Percentiles rank a stretch among this genome's conserved stretches.
Evolutionary conservation across 192 early-diverging fungal genomes (phyloP).

Genomic region (Phycomyces blakesleeanus): DNA sequence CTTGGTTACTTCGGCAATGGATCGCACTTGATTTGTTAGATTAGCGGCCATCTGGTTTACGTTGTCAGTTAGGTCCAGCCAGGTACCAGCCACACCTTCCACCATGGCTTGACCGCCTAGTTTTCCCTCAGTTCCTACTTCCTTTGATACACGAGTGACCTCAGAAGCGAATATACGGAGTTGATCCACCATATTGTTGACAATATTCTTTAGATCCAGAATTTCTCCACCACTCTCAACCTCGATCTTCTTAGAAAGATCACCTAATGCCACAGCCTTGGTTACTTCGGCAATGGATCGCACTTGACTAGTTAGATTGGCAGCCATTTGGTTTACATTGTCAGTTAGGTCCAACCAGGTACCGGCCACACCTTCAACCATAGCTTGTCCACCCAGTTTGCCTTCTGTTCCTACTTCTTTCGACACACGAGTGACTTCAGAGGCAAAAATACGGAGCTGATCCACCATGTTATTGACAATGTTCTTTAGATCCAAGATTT

Average conservation of each 20-base stretch:
- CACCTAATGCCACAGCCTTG: constrained; percentile 48
- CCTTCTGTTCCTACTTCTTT: constrained; percentile 15
- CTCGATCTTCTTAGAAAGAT: constrained; percentile 45
- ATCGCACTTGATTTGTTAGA: constrained; percentile 54
- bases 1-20: constrained; percentile 57
- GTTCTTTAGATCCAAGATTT: constrained; percentile 6
- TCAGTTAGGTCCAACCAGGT: background rate
- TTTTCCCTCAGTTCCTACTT: constrained; percentile 68
- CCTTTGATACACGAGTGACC: constrained; percentile 65
- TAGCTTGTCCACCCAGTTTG: constrained; percentile 4
- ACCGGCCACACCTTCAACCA: constrained; percentile 1
- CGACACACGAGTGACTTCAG: constrained; percentile 1
- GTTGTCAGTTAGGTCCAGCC: constrained; percentile 44
- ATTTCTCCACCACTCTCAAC: constrained; percentile 52
- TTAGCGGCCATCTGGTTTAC: constrained; percentile 51
- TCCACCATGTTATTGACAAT: constrained; percentile 12
- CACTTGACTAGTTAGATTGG: constrained; percentile 39
- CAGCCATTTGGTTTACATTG: constrained; percentile 9
- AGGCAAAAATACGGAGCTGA: constrained; percentile 1
- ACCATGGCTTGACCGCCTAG: constrained; percentile 58
- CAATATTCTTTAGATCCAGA: constrained; percentile 51
- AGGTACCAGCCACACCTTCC: constrained; percentile 31
- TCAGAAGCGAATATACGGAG: constrained; percentile 47
- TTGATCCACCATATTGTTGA: constrained; percentile 50
- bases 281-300: constrained; percentile 52